phyloP scores from a whole-genome alignment of 1,139 yeast species.

The Suhomyces panamericanus region DNA sequence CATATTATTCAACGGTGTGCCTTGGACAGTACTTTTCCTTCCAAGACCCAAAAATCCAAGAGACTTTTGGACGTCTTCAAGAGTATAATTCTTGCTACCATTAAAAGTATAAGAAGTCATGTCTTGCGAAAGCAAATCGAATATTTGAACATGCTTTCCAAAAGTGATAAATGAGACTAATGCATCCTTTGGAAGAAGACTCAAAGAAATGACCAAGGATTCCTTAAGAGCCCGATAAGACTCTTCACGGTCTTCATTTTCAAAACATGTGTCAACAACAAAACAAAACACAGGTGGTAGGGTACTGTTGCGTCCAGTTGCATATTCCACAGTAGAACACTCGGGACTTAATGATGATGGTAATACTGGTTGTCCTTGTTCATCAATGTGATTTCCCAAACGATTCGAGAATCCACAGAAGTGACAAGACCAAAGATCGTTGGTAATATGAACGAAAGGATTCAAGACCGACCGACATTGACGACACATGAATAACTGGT shows the following conservation, averaged over 20 bases:
- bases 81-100: constrained; percentile 56
- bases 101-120: constrained; percentile 48
- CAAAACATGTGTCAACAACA: constrained; percentile 69
- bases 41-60: constrained; percentile 47
- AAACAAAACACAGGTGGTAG: constrained; percentile 57
- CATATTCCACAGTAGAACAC: constrained; percentile 60
- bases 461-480: constrained; percentile 61
- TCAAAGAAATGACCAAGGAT: constrained; percentile 51
- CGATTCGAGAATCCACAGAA: constrained; percentile 59
- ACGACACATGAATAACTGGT: constrained; percentile 45
- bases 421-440: constrained; percentile 63
- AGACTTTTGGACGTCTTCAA: constrained; percentile 50
- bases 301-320: constrained; percentile 44
- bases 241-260: constrained; percentile 41
- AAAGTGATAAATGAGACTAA: constrained; percentile 58
- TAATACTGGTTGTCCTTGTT: constrained; percentile 17
- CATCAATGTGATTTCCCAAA: constrained; percentile 21
- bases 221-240: constrained; percentile 54
- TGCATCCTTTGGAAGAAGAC: constrained; percentile 61
- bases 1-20: constrained; percentile 16
- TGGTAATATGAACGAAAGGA: constrained; percentile 48
- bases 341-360: constrained; percentile 42
- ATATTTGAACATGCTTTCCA: constrained; percentile 66
- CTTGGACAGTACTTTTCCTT: constrained; percentile 1
- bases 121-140: constrained; percentile 48